phyloP scores from a whole-genome alignment of 2,329 filamentous ascomycete genomes.

The Cadophora gregata region DNA sequence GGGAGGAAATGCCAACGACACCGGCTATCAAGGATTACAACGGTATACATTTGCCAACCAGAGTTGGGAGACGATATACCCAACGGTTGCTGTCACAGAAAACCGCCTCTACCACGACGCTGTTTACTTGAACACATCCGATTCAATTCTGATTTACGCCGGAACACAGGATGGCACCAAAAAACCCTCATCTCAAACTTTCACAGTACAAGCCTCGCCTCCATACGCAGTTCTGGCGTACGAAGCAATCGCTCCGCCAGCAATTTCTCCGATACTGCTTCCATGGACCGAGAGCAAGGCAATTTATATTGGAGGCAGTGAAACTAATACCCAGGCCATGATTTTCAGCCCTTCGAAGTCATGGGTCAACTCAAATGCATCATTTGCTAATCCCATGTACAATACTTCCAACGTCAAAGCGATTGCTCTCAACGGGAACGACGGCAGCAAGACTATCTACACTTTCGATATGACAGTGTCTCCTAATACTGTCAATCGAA shows the following conservation, averaged over 20 bases:
- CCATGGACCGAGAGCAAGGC: slow-evolving; percentile 75
- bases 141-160: slow-evolving; percentile 80
- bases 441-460: slow-evolving; percentile 79
- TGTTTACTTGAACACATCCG: slow-evolving; percentile 71
- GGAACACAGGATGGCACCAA: slow-evolving; percentile 68
- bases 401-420: slow-evolving; percentile 66
- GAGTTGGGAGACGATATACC: slow-evolving; percentile 63
- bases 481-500: slow-evolving; percentile 77
- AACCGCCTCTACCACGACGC: slow-evolving; percentile 78
- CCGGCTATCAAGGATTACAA: slow-evolving; percentile 77
- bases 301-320: slow-evolving; percentile 75
- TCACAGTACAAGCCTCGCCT: slow-evolving; percentile 68
- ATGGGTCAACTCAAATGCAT: slow-evolving; percentile 72
- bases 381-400: slow-evolving; percentile 64
- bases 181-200: slow-evolving; percentile 73
- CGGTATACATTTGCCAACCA: slow-evolving; percentile 62
- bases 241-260: slow-evolving; percentile 64
- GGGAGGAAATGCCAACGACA: slow-evolving; percentile 66
- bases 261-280: slow-evolving; percentile 73
- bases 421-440: slow-evolving; percentile 71
- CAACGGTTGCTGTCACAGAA: slow-evolving; percentile 49
- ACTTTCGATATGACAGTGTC: slow-evolving; percentile 76
- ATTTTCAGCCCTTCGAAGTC: slow-evolving; percentile 68
- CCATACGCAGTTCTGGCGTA: slow-evolving; percentile 69
- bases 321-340: slow-evolving; percentile 71